phyloP scores from a whole-genome alignment of 2,329 filamentous ascomycete species.

The Huntiella abstrusa region DNA sequence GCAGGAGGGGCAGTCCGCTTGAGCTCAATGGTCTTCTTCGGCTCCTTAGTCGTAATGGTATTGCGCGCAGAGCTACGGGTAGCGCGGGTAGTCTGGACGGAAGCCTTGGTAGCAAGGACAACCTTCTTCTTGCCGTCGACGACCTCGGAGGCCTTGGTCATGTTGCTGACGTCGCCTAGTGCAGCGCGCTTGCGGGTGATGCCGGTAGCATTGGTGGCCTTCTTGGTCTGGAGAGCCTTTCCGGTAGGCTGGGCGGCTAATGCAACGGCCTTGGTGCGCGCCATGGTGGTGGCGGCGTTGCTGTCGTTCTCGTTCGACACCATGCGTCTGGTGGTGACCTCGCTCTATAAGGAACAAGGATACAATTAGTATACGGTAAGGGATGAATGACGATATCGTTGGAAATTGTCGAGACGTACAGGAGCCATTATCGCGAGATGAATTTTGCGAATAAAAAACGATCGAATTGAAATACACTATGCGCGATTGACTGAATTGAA shows the following conservation, averaged over 20 bases:
- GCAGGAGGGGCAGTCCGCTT: constrained; percentile 60
- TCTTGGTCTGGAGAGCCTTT: constrained; percentile 52
- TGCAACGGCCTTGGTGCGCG: constrained; percentile 77
- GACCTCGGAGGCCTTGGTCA: constrained; percentile 54
- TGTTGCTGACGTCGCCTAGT: constrained; percentile 89
- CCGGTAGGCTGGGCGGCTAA: constrained; percentile 35
- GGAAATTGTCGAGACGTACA: constrained; percentile 17
- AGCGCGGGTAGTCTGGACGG: constrained; percentile 57
- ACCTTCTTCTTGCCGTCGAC: constrained; percentile 64
- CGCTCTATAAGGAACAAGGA: constrained; percentile 2
- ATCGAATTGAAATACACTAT: background rate
- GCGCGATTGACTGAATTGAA: too few species aligned
- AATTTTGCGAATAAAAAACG: background rate
- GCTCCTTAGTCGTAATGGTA: constrained; percentile 45
- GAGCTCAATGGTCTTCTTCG: constrained; percentile 43
- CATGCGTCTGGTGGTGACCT: constrained; percentile 29
- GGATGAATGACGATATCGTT: background rate
- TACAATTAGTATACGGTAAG: background rate
- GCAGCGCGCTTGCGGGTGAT: constrained; percentile 56
- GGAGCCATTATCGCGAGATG: constrained; percentile 19
- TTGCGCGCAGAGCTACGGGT: constrained; percentile 39
- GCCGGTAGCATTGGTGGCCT: constrained; percentile 33
- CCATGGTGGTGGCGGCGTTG: constrained; percentile 70
- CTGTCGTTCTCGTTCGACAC: constrained; percentile 90
- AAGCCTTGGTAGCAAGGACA: constrained; percentile 57